Evolutionary conservation across 2,329 filamentous ascomycete genomes (phyloP).

Genomic region (Juglanconis oblonga): DNA sequence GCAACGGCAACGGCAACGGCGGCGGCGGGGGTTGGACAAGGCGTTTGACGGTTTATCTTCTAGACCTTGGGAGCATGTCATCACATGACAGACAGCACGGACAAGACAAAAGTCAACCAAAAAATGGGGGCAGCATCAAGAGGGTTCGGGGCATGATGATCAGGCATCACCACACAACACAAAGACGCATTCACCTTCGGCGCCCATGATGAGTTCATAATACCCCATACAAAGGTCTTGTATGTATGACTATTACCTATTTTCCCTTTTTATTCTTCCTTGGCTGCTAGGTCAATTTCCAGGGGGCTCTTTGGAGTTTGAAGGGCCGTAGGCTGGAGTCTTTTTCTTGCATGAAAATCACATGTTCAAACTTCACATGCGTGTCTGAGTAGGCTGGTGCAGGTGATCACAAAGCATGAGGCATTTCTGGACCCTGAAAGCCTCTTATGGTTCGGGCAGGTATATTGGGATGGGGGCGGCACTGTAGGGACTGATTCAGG

Average conservation of each 20-base stretch:
- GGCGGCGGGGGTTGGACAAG: background rate
- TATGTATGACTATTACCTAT: background rate
- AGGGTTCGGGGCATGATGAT: constrained; percentile 17
- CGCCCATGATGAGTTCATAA: constrained; percentile 16
- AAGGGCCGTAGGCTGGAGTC: background rate
- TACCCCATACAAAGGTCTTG: constrained; percentile 15
- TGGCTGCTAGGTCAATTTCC: background rate
- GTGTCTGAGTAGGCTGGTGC: too few species aligned
- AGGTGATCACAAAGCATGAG: too few species aligned
- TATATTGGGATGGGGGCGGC: too few species aligned
- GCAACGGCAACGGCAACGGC: background rate
- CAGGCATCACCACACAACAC: constrained; percentile 12
- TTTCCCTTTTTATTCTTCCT: background rate
- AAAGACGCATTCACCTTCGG: constrained; percentile 8
- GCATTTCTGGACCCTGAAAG: too few species aligned
- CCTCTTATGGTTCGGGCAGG: too few species aligned
- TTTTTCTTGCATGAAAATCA: too few species aligned
- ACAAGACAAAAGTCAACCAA: constrained; percentile 13
- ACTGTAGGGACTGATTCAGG: too few species aligned
- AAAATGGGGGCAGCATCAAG: background rate
- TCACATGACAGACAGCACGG: constrained; percentile 6
- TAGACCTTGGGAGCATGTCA: constrained; percentile 13
- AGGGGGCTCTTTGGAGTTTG: background rate
- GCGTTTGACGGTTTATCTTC: constrained; percentile 5
- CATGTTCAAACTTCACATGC: too few species aligned